Base-by-base conservation (phyloP, 2,329 filamentous ascomycete genomes). In the Colletotrichum cuscutae region DNA sequence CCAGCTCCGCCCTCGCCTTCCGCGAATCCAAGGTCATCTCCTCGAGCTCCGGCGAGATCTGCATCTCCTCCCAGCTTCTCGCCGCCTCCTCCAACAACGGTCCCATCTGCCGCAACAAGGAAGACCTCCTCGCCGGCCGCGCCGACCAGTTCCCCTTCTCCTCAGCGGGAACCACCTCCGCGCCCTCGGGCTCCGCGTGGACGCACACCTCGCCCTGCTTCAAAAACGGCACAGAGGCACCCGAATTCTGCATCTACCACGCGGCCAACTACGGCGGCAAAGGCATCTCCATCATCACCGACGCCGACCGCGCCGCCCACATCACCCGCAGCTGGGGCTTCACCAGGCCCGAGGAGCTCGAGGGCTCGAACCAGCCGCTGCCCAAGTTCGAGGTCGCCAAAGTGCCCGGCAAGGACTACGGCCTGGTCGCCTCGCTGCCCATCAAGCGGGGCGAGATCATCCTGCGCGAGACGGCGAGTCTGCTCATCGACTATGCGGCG, bases 331-430 rank as follows among this genome's bases (percentile, higher is more conserved):
- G 76, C 15, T 75, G 77, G 9, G 78, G 78, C 9, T 82, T 84
- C 72, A 71, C 73, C 11, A 62, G 78, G 11, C 76, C 78, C 2
- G 75, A 76, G 1, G 67, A 69, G 4, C 70, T 78, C 46, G 69
- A 72, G 6, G 73, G 74, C 35, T 67, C 76, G 35, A 82, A 82
- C 70, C 66, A 74, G 53, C 64, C 71, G 1, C 49, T 73, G 49
- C 65, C 58, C 42, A 79, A 76, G 54, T 84, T 81, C 76, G 75
- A 78, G 57, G 77, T 84, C n/a, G 78, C 79, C 28, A 78, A 78
- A 11, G 78, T 85, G 37, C 80, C 81, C 8, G 82, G 82, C 35
- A 85, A 84, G 72, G 83, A 80, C 52, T 96, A 79, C 71, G 83
- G 83, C 32, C 74, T 84, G 5, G 78, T 84, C 7, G 83, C 83